Evolutionary conservation across 2,329 filamentous ascomycete genomes (phyloP).

Genomic region (Diaporthe destruens): DNA sequence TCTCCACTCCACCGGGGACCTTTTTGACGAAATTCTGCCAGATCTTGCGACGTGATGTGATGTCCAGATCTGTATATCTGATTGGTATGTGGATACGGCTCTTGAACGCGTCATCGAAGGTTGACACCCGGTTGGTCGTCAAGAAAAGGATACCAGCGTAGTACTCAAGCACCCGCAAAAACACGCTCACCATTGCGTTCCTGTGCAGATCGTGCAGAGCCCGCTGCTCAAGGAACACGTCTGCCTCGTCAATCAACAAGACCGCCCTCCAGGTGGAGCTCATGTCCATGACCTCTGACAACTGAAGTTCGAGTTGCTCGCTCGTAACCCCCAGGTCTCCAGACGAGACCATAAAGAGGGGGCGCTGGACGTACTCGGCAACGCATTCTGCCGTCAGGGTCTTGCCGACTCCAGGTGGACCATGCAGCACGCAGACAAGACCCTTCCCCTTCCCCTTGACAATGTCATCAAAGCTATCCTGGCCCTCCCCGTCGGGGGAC

Average conservation of each 20-base stretch:
- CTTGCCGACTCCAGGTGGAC: constrained; percentile 52
- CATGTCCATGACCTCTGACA: constrained; percentile 41
- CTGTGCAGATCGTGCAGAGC: constrained; percentile 41
- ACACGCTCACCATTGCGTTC: constrained; percentile 42
- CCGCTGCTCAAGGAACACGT: constrained; percentile 44
- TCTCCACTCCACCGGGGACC: constrained; percentile 44
- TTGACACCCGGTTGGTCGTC: constrained; percentile 57
- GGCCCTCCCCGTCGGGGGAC: neutral
- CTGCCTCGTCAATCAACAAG: constrained; percentile 46
- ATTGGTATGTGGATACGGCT: constrained; percentile 54
- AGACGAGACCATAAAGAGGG: constrained; percentile 52
- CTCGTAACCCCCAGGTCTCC: constrained; percentile 43
- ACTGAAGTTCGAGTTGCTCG: constrained; percentile 35
- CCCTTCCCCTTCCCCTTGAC: constrained; percentile 45
- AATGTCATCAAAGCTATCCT: constrained; percentile 43
- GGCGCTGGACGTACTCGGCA: constrained; percentile 50
- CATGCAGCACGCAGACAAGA: constrained; percentile 47
- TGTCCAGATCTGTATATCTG: constrained; percentile 47
- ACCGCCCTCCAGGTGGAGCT: constrained; percentile 45
- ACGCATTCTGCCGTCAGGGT: constrained; percentile 54
- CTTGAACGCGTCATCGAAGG: constrained; percentile 57
- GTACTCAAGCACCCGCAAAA: constrained; percentile 51
- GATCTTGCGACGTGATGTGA: constrained; percentile 38
- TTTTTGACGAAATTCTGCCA: constrained; percentile 44
- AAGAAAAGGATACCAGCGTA: constrained; percentile 55